These are phyloP conservation scores for Thinopyrum elongatum DNA, from an alignment of 176 grass and related monocot species.

Conservation along the genomic window DNA sequence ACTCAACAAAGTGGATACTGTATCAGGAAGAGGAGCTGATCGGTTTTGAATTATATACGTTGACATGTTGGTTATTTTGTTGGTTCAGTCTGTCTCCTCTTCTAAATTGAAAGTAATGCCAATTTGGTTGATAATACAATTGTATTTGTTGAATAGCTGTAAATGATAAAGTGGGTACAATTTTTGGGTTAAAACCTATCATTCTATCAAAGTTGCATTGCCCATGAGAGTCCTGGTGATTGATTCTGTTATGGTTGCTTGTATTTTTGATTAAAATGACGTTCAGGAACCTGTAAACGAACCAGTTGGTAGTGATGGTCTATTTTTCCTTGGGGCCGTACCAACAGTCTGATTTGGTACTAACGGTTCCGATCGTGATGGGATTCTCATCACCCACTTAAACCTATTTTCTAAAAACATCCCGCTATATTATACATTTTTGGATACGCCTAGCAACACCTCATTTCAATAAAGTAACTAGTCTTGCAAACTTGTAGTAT, in stretches of 20 bases:
- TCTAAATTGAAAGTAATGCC: neutral
- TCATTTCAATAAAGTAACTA: neutral
- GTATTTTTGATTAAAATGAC: neutral
- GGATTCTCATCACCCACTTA: neutral
- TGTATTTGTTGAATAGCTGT: neutral
- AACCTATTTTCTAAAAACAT: constrained; percentile 1
- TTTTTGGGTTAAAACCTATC: neutral
- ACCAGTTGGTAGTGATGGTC: neutral
- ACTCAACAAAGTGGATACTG: neutral
- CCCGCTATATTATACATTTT: neutral
- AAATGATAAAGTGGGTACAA: neutral
- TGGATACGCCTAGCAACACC: neutral
- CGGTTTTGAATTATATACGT: neutral
- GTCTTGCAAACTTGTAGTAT: neutral
- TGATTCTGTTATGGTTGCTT: neutral
- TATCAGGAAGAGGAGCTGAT: neutral
- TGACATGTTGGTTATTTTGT: neutral
- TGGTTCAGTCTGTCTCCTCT: neutral
- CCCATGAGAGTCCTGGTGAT: neutral
- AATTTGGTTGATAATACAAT: neutral
- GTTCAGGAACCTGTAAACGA: neutral
- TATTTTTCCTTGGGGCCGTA: neutral
- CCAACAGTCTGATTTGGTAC: neutral
- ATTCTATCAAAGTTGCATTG: neutral
- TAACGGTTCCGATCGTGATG: neutral